Evolutionary conservation across 352 stramenopile species (phyloP).

Genomic region (Phytophthora ohioensis): DNA sequence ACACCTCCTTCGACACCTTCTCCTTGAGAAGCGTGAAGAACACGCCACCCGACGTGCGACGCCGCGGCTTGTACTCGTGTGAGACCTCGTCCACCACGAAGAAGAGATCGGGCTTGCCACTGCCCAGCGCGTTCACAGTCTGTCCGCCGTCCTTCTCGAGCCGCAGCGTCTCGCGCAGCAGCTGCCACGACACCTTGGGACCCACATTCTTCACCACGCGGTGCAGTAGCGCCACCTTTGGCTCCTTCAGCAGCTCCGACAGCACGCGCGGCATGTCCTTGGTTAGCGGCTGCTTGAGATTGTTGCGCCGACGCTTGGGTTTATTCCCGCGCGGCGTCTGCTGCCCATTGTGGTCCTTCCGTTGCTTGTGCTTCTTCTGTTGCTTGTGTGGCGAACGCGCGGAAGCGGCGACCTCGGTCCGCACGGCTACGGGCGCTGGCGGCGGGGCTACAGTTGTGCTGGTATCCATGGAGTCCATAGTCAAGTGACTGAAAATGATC

Average conservation of each 20-base stretch:
- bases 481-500: neutral
- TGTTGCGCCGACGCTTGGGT: constrained; percentile 40
- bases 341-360: constrained; percentile 13
- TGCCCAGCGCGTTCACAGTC: constrained; percentile 57
- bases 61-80: constrained; percentile 53
- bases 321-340: constrained; percentile 17
- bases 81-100: constrained; percentile 51
- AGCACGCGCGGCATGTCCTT: constrained; percentile 66
- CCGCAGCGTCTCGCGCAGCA: constrained; percentile 71
- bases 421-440: constrained; percentile 9
- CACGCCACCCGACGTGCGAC: constrained; percentile 76
- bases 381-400: constrained; percentile 10
- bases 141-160: constrained; percentile 73
- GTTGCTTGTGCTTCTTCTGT: constrained; percentile 14
- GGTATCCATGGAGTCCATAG: constrained; percentile 7
- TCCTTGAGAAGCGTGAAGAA: constrained; percentile 77
- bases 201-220: constrained; percentile 77
- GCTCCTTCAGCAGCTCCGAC: constrained; percentile 66
- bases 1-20: constrained; percentile 69
- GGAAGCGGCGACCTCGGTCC: constrained; percentile 5
- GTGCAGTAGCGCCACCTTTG: constrained; percentile 75
- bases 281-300: constrained; percentile 57
- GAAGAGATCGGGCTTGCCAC: constrained; percentile 58
- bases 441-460: neutral
- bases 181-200: constrained; percentile 62